Base-by-base conservation (phyloP, 2,329 filamentous ascomycete species). In the Colletotrichum orbiculare region DNA sequence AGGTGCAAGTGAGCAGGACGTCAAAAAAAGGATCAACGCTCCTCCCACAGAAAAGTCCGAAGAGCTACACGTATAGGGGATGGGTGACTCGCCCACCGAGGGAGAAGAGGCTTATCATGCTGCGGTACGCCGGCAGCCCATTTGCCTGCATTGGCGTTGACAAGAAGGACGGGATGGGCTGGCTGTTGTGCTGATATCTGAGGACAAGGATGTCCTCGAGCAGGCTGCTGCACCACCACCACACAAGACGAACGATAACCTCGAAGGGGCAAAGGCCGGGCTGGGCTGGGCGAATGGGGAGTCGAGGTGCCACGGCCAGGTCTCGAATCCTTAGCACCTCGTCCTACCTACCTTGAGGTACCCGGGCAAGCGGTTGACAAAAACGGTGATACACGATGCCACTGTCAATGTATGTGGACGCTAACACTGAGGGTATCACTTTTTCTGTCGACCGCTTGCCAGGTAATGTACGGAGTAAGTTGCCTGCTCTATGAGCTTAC, bases 61-160 rank as follows among this genome's bases (percentile, higher is more conserved):
- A 50, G 39, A 46, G 25, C 25, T 15, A 43, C 12, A 46, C 38
- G 54, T 45, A 54, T 54, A 59, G 54, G 60, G 60, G 64, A 55
- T 60, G 64, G 48, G 43, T 38, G 42, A 63, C 42, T 63, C 60
- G 54, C 25, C 46, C 43, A 13, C 42, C 48, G 35, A 54, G 37
- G 49, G 48, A 50, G 54, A 66, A 50, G 54, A 66, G 48, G 66
- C 66, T 66, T 67, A 67, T 67, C 63, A 62, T 61, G 62, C 60
- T 56, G 47, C 46, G 45, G 17, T 48, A 53, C 42, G 50, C 49
- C 39, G 52, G 46, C 43, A 37, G 43, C 56, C 33, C 54, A 35
- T 45, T 35, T 50, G 41, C 42, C 58, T 35, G 57, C 66, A 58
- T 67, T 67, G 63, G 63, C 63, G 54, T 67, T 49, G 48, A 45